Base-by-base conservation (phyloP, 805 yeast species). In the Cyberlindnera suaveolens region DNA sequence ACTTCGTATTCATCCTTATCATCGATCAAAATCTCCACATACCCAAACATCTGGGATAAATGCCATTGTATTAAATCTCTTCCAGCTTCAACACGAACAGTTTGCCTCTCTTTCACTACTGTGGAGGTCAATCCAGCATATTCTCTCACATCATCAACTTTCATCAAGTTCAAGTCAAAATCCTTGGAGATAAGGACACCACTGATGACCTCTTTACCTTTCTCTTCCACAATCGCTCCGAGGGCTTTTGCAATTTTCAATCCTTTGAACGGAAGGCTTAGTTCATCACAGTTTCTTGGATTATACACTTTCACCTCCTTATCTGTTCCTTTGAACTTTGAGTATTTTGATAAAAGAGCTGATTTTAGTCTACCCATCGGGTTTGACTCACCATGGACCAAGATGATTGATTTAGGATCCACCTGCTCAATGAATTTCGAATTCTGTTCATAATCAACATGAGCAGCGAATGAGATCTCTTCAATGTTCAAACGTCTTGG, bases 391-490 rank as follows among this genome's bases (percentile, higher is more conserved):
- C 99, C 99, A 63, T 93, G 99, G 3, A 93, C 99, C 42, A 93
- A 72, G 45, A 91, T 88, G 47, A 93, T 85, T 42, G 85, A 80
- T 46, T 75, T 75, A 0, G 99, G 96, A 45, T 84, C 83, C 3
- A 93, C 87, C 46, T 80, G 70, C 52, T 90, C 96, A 46, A 93
- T 93, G 58, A 93, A 93, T 44, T 85, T 86, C 1, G 96, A 71
- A 54, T 93, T 93, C 58, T 93, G 96, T 55, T 85, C 88, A 63
- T 84, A 93, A 61, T 93, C 99, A 18, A 93, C 99, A 64, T 93
- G 99, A 0, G 99, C 99, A n/a, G 99, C 98, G 71, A 93, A 93
- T 1, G 98, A 90, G 4, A 93, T 83, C 63, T 93, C 99, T 51
- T 91, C 97, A 15, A 93, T 82, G 38, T 76, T 77, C 43, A 95